Conservation (phyloP, 371 early-diverging fungal genomes). For the Mortierella sp. region DNA sequence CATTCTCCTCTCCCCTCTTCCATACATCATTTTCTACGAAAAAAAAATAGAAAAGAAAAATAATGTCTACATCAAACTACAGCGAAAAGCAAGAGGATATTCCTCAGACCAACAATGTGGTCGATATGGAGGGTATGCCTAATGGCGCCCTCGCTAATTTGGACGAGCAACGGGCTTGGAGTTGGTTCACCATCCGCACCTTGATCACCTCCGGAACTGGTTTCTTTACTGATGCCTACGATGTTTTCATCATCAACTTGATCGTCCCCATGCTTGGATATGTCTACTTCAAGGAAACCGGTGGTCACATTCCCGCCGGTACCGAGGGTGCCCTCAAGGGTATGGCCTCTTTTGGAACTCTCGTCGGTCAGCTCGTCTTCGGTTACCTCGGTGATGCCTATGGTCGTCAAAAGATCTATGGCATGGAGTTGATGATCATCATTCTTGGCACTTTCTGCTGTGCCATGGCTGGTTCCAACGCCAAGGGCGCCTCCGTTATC, state of each 20-base stretch:
- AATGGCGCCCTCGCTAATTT: constrained; percentile 34
- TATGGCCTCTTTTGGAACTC: constrained; percentile 85
- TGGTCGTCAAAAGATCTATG: constrained; percentile 82
- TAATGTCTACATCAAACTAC: constrained; percentile 23
- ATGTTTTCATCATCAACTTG: constrained; percentile 80
- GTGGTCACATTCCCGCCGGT: constrained; percentile 64
- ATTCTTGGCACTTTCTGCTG: constrained; percentile 70
- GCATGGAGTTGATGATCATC: constrained; percentile 71
- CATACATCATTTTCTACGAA: not conserved
- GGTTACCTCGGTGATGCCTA: constrained; percentile 88
- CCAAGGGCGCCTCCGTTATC: constrained; percentile 65
- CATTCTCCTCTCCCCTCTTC: constrained; percentile 5
- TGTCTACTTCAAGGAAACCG: constrained; percentile 70
- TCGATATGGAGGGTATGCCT: constrained; percentile 7
- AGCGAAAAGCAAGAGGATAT: constrained; percentile 12
- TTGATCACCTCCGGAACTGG: constrained; percentile 45
- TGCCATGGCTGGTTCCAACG: constrained; percentile 68
- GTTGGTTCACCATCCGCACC: constrained; percentile 53
- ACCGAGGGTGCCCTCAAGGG: constrained; percentile 85
- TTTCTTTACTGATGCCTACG: constrained; percentile 58
- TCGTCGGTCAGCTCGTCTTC: constrained; percentile 86
- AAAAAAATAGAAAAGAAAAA: not conserved
- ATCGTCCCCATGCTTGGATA: constrained; percentile 85
- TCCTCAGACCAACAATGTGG: constrained; percentile 19
- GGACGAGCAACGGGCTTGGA: constrained; percentile 48